Evolutionary conservation across 2,329 filamentous ascomycete genomes (phyloP).

Genomic region (Penicillium italicum): DNA sequence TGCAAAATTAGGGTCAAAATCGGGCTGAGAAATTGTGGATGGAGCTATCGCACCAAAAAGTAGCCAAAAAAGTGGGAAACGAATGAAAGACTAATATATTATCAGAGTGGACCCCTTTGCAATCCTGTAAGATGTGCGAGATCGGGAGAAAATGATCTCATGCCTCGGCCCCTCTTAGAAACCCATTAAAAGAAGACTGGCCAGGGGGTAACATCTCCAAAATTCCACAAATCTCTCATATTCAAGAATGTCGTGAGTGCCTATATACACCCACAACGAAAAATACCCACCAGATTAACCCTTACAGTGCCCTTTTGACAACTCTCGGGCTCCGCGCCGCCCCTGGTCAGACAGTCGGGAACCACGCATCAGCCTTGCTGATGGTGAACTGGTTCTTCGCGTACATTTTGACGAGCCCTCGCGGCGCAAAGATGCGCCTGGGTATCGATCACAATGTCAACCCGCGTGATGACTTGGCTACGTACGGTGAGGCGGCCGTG

Average conservation of each 20-base stretch:
- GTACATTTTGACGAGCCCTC: conserved; percentile 37
- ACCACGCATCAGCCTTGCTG: conserved; percentile 33
- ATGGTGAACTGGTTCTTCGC: conserved; percentile 41
- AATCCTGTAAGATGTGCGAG: not conserved
- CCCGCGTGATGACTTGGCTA: conserved; percentile 38
- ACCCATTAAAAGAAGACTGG: no score
- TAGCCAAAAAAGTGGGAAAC: not conserved
- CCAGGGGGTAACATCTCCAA: no score
- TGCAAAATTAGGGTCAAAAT: not conserved
- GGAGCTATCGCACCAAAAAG: not conserved
- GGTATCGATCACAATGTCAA: conserved; percentile 40
- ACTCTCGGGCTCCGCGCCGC: conserved; percentile 24
- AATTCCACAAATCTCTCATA: not conserved
- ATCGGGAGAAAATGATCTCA: not conserved
- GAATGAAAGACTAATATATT: not conserved
- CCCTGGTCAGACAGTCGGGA: conserved; percentile 16
- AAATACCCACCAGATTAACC: not conserved
- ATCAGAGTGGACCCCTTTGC: not conserved
- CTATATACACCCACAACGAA: not conserved
- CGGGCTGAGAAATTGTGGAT: not conserved
- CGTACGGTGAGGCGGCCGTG: conserved; percentile 36
- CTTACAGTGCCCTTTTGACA: conserved; percentile 19
- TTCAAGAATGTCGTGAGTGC: not conserved
- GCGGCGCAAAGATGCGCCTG: conserved; percentile 30
- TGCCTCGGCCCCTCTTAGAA: not conserved